phyloP scores from a whole-genome alignment of 345 rosid genomes.

The Erodium maritimum region DNA sequence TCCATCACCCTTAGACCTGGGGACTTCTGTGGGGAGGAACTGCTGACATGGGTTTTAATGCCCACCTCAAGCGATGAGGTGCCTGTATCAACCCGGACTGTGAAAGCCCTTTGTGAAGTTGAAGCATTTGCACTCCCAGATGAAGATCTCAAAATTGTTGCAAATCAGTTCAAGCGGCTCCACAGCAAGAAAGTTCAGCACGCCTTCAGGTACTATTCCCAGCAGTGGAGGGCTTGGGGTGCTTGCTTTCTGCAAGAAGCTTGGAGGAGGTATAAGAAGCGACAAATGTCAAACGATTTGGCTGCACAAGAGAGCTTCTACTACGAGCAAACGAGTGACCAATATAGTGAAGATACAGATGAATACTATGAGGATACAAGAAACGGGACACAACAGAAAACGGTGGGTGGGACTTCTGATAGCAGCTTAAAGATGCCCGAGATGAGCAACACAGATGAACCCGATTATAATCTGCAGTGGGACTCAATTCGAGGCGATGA shows the following conservation, averaged over 20 bases:
- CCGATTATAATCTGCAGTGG: constrained; percentile 27
- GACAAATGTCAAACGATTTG: constrained; percentile 49
- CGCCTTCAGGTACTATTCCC: constrained; percentile 90
- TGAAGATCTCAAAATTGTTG: constrained; percentile 69
- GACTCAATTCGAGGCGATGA: neutral
- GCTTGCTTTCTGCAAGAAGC: constrained; percentile 73
- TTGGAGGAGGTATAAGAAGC: constrained; percentile 65
- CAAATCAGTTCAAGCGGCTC: constrained; percentile 80
- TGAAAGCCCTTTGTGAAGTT: constrained; percentile 62
- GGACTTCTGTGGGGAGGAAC: constrained; percentile 88
- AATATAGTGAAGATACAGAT: constrained; percentile 10
- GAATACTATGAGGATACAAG: constrained; percentile 17
- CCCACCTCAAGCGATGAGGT: constrained; percentile 51
- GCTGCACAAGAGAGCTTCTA: constrained; percentile 29
- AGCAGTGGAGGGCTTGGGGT: constrained; percentile 92
- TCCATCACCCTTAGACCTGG: constrained; percentile 76
- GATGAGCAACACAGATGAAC: constrained; percentile 69
- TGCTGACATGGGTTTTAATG: constrained; percentile 92
- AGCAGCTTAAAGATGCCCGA: constrained; percentile 60
- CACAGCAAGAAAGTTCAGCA: constrained; percentile 87
- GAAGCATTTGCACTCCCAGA: constrained; percentile 87
- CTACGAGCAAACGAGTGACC: constrained; percentile 15
- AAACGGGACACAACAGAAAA: constrained; percentile 33
- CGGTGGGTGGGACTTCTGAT: constrained; percentile 29
- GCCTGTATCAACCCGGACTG: constrained; percentile 73